phyloP scores from a whole-genome alignment of 306 rosid genomes.

The Dalbergia cochinchinensis region DNA sequence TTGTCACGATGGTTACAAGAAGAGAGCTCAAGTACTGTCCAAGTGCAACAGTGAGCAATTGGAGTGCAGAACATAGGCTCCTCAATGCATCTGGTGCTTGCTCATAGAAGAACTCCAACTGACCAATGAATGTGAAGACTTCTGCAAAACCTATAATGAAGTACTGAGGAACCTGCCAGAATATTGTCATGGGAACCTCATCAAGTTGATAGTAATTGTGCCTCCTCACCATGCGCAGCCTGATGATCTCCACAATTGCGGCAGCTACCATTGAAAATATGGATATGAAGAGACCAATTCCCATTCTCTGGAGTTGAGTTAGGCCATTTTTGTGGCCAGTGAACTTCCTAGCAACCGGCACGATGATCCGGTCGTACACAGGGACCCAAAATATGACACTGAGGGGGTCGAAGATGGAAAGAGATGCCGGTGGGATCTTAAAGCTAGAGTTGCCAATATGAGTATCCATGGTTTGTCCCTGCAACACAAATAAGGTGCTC shows the following conservation, averaged over 20 bases:
- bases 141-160: slow-evolving; percentile 85
- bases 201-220: slow-evolving; percentile 61
- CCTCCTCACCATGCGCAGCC: slow-evolving; percentile 61
- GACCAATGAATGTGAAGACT: slow-evolving; percentile 81
- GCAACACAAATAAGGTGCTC: slow-evolving; percentile 77
- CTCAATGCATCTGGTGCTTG: slow-evolving; percentile 95
- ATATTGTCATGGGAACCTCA: slow-evolving; percentile 73
- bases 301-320: slow-evolving; percentile 90
- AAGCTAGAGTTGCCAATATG: slow-evolving; percentile 58
- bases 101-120: slow-evolving; percentile 81
- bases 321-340: slow-evolving; percentile 75
- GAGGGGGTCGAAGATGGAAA: slow-evolving; percentile 73
- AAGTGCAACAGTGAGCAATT: slow-evolving; percentile 67
- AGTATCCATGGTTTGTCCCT: slow-evolving; percentile 71
- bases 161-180: slow-evolving; percentile 95
- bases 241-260: slow-evolving; percentile 67
- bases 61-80: slow-evolving; percentile 83
- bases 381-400: slow-evolving; percentile 95
- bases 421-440: slow-evolving; percentile 77
- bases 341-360: slow-evolving; percentile 62
- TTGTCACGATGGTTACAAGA: slow-evolving; percentile 76
- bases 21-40: slow-evolving; percentile 89
- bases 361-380: slow-evolving; percentile 75
- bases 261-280: slow-evolving; percentile 75
- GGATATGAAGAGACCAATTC: slow-evolving; percentile 82